Evolutionary conservation across 106 monocot species (phyloP).

Genomic region (Triglochin maritima): DNA sequence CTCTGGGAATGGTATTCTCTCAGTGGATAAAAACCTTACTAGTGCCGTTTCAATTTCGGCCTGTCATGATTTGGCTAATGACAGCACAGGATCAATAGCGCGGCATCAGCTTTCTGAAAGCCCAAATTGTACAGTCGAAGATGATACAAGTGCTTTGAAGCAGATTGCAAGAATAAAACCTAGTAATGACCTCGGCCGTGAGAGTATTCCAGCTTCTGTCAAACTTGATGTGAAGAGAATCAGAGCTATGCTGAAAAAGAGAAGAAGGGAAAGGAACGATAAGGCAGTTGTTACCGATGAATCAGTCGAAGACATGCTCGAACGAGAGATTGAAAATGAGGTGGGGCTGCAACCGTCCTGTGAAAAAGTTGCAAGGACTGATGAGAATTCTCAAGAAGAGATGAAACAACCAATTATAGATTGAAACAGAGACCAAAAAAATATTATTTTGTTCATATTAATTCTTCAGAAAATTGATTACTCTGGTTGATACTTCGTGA

Average conservation of each 20-base stretch:
- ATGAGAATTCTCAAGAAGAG: not conserved
- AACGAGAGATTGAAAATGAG: conserved; percentile 42
- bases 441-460: too few species aligned
- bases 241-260: conserved; percentile 27
- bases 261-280: conserved; percentile 20
- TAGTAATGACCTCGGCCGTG: not conserved
- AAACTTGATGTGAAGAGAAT: conserved; percentile 37
- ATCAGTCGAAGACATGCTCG: conserved; percentile 31
- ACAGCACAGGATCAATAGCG: too few species aligned
- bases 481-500: too few species aligned
- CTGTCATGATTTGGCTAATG: too few species aligned
- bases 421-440: too few species aligned
- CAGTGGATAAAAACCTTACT: too few species aligned
- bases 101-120: conserved; percentile 2
- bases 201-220: not conserved
- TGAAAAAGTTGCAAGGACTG: not conserved
- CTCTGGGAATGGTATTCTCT: not conserved
- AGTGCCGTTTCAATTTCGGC: too few species aligned
- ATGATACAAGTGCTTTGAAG: not conserved
- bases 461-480: too few species aligned
- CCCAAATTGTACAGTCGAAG: conserved; percentile 6
- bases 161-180: not conserved
- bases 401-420: not conserved
- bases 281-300: not conserved
- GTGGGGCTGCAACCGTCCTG: conserved; percentile 6